Base-by-base conservation (phyloP, 345 rosid species). In the Linum tenue region DNA sequence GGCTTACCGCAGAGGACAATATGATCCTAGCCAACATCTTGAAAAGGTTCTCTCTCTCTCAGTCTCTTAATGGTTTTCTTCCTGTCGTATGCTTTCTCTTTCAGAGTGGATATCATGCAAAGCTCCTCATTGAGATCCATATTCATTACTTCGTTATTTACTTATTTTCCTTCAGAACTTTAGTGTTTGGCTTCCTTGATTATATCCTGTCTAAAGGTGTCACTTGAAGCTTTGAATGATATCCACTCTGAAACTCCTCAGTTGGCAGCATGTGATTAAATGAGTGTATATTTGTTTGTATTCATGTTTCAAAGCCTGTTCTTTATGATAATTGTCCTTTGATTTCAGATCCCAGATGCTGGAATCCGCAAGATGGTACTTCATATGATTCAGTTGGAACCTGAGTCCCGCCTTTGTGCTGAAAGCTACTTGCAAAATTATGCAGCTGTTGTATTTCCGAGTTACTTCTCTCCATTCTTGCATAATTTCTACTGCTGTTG, bases 361-460 rank as follows among this genome's bases (percentile, higher is more conserved):
- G 97, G 96, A 72, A 84, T 90, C 60, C 87, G 97, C 67, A 90
- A 86, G 85, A 90, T 94, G 97, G 83, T 90, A 69, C 92, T 86
- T 77, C 97, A 88, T 80, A 94, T 94, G 99, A 90, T 94, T 78
- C 97, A 90, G 77, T 80, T 94, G 86, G 99, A 94, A 70, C 99
- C 99, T 8, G 96, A 90, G 72, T 80, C 81, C 36, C 89, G 99
- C 66, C 82, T 84, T 64, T 85, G 95, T 73, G 96, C 95, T 64
- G 97, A 90, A 81, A 81, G 79, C 78, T 94, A 94, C 83, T 77
- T 94, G 63, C 95, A 84, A 79, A 84, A 66, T 73, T 94, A 80
- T 83, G 89, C 86, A 40, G 85, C 79, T 67, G 77, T 77, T 57
- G 96, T 86, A 72, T 94, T 94, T 67, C 99, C 97, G 4, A 78